Conservation (phyloP, 2,329 filamentous ascomycete species). For the Trichoderma koningii region DNA sequence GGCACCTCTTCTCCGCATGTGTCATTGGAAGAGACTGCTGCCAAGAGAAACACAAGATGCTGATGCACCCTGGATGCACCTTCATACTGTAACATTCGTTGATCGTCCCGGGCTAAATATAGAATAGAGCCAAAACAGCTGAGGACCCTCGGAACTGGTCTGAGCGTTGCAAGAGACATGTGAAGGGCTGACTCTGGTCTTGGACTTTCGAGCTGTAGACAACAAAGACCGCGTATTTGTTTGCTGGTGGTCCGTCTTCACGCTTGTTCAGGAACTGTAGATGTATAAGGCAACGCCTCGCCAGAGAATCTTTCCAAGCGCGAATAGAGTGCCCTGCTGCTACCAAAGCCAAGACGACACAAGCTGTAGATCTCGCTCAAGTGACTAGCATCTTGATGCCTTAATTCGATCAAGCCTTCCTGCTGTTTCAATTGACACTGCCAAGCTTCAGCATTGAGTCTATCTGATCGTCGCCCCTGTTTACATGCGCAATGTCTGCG, state of each 20-base stretch:
- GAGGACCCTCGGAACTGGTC: background rate
- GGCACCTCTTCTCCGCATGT: too few species aligned
- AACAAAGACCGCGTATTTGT: too few species aligned
- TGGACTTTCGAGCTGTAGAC: too few species aligned
- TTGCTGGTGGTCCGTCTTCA: too few species aligned
- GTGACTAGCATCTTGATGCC: background rate
- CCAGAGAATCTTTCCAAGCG: background rate
- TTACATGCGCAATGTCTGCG: background rate
- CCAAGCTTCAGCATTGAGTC: too few species aligned
- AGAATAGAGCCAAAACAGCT: background rate
- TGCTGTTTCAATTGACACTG: background rate
- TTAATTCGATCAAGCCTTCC: background rate
- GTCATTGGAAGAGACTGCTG: background rate
- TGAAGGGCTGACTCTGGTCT: too few species aligned
- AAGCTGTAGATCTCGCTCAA: background rate
- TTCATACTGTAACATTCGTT: background rate
- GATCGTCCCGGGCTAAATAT: too few species aligned
- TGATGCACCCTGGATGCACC: background rate
- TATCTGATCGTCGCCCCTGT: background rate
- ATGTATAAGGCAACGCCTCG: too few species aligned
- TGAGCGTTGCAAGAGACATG: background rate
- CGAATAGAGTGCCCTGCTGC: background rate
- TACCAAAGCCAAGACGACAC: too few species aligned
- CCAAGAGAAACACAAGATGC: constrained; percentile 2
- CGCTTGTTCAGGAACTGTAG: too few species aligned